Base-by-base conservation (phyloP, 768 basidiomycete genomes). In the Dioszegia crocea region DNA sequence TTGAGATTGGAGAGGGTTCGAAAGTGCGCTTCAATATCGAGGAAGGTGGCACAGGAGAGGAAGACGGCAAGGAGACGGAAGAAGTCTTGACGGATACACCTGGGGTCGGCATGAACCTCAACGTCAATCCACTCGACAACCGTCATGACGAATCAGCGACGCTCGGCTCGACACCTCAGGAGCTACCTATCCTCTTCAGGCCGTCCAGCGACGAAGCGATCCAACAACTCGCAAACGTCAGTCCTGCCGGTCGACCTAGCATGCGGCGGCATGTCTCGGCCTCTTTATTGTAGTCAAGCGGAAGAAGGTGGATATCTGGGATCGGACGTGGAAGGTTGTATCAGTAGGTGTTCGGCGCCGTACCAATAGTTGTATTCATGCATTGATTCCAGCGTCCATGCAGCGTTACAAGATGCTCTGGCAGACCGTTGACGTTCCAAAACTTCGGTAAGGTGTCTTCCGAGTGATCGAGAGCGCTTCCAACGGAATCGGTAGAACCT, bases 221-320 rank as follows among this genome's bases (percentile, higher is more conserved):
- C 9, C 19, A 23, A 4, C 45, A 23, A 27, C 47, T 48, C 4
- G 47, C 26, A 2, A 33, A 14, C n/a, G 49, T 51, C 14, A 9
- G n/a, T 36, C 3, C 12, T 27, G 47, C 16, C 8, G 36, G 14
- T 36, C 30, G 49, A 23, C 49, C 49, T 17, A 33, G 30, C 8
- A 36, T 51, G 30, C 36, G 31, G 31, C 3, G 49, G 49, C 49
- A 51, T 24, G 49, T 26, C 19, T 51, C 49, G 36, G 49, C 47
- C 16, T 48, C 47, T 6, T 14, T 33, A 14, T 33, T 33, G 33
- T 14, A 33, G 33, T 6, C 33, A 33, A 14, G 33, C 14, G 33
- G 33, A 14, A 33, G 33, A 19, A 6, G n/a, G 40, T 41, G n/a
- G n/a, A 19, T 41, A 41, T 41, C 16, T 41, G 40, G 8, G n/a